Evolutionary conservation across 1,284 basidiomycete species (phyloP).

Genomic region (Puccinia coronata): DNA sequence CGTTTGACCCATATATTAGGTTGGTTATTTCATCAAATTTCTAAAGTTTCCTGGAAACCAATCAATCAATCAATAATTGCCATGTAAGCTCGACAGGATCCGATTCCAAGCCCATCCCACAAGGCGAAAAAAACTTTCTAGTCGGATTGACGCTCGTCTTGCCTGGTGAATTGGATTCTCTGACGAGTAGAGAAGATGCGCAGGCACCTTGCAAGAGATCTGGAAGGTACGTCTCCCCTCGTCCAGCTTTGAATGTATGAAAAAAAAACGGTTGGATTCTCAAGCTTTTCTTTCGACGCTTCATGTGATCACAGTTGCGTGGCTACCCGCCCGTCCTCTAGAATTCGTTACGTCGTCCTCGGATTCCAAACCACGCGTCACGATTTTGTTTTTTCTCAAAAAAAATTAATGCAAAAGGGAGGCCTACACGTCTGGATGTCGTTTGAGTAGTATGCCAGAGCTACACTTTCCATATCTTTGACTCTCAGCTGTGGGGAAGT

Average conservation of each 20-base stretch:
- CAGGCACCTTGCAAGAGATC: conserved; percentile 85
- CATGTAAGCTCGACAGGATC: conserved; percentile 62
- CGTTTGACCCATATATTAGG: no score
- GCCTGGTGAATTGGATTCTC: conserved; percentile 77
- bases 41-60: not conserved
- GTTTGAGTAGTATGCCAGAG: not conserved
- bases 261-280: not conserved
- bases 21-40: not conserved
- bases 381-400: not conserved
- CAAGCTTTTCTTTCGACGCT: not conserved
- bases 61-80: not conserved
- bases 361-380: conserved; percentile 64
- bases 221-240: conserved; percentile 69
- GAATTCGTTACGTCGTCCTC: conserved; percentile 85
- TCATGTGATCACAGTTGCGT: conserved; percentile 70
- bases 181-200: conserved; percentile 86
- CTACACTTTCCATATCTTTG: not conserved
- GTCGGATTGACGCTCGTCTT: conserved; percentile 90
- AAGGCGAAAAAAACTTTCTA: conserved; percentile 75
- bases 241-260: not conserved
- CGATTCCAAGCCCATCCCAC: conserved; percentile 78
- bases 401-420: conserved; percentile 32
- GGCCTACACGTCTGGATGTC: no score
- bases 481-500: conserved; percentile 57
- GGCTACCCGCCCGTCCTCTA: conserved; percentile 80